phyloP scores from a whole-genome alignment of 176 grass and related monocot species.

The Juncus effusus region DNA sequence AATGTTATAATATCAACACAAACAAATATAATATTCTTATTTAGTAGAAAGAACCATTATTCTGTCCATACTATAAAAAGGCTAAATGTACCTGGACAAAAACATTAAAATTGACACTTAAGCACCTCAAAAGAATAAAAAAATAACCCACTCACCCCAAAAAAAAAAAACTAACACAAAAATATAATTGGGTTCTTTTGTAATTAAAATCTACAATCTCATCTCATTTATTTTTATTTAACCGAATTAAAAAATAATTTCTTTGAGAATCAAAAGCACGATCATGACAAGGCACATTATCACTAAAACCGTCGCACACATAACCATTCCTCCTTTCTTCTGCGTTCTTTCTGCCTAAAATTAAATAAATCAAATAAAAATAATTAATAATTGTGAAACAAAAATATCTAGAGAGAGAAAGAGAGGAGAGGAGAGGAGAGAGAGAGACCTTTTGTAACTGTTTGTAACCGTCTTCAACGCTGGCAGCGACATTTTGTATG shows the following conservation, averaged over 20 bases:
- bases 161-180: slow-evolving; percentile 14
- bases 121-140: slow-evolving; percentile 14
- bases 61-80: slow-evolving; percentile 14
- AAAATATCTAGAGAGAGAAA: slow-evolving; percentile 14
- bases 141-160: slow-evolving; percentile 8
- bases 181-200: slow-evolving; percentile 13
- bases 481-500: slow-evolving; percentile 85
- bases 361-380: slow-evolving; percentile 2
- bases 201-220: slow-evolving; percentile 1
- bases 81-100: background rate
- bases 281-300: slow-evolving; percentile 94
- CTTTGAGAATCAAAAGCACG: slow-evolving; percentile 81
- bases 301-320: slow-evolving; percentile 88
- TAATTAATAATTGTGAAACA: background rate
- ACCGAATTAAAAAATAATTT: slow-evolving; percentile 64
- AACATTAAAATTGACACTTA: background rate
- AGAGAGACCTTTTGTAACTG: slow-evolving; percentile 72
- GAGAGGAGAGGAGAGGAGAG: background rate
- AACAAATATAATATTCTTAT: background rate
- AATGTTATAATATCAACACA: background rate
- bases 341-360: slow-evolving; percentile 84
- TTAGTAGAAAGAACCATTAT: background rate
- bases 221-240: background rate
- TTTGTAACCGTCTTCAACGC: slow-evolving; percentile 86
- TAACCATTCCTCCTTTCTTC: slow-evolving; percentile 94